Percentiles rank a stretch among this genome's conserved stretches.
Evolutionary conservation across 1,139 yeast genomes (phyloP).

Genomic region (Magnusiomyces paraingens): DNA sequence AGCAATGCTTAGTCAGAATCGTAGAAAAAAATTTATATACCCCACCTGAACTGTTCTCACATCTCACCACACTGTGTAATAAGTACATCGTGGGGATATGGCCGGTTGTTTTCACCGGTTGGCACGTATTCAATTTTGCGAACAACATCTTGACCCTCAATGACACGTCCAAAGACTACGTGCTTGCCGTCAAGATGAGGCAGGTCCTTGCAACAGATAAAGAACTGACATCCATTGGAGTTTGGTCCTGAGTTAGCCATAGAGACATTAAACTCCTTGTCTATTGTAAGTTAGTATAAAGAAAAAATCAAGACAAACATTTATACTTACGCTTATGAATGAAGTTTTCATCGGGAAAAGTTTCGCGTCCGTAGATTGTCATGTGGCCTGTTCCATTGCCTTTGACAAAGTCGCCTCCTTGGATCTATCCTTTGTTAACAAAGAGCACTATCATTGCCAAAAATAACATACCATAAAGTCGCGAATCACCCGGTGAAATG

Average conservation of each 20-base stretch:
- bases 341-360: slow-evolving; percentile 85
- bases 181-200: slow-evolving; percentile 36
- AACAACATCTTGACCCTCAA: slow-evolving; percentile 56
- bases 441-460: neutral
- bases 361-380: slow-evolving; percentile 46
- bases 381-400: slow-evolving; percentile 44
- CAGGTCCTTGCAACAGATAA: slow-evolving; percentile 31
- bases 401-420: slow-evolving; percentile 40
- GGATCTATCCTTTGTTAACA: slow-evolving; percentile 24
- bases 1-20: neutral
- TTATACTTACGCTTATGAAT: slow-evolving; percentile 50
- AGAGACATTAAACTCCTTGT: slow-evolving; percentile 37
- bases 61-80: slow-evolving; percentile 14
- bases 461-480: slow-evolving; percentile 50
- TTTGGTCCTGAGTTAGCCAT: slow-evolving; percentile 44
- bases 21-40: neutral
- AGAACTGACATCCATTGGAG: slow-evolving; percentile 40
- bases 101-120: slow-evolving; percentile 59
- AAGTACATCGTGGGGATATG: slow-evolving; percentile 29
- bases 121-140: slow-evolving; percentile 63
- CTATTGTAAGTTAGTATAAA: slow-evolving; percentile 20
- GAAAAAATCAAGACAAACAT: neutral
- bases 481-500: slow-evolving; percentile 77
- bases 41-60: slow-evolving; percentile 1
- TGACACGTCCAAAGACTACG: slow-evolving; percentile 37